These are phyloP conservation scores for Paecilomyces dactylethromorphus DNA, from an alignment of 2,329 filamentous ascomycete genomes.

Conservation along the genomic window DNA sequence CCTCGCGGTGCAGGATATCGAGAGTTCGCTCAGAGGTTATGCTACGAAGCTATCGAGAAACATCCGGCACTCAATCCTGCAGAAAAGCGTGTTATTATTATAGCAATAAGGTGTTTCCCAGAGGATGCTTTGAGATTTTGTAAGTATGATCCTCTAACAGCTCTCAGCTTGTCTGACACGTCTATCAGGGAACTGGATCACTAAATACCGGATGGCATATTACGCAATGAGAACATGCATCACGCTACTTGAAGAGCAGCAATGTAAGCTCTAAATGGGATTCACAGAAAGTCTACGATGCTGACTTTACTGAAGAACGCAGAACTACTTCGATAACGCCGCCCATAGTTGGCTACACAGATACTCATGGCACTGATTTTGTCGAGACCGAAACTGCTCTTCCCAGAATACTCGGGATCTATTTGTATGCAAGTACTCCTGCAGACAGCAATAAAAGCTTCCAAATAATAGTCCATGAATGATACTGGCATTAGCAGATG, in stretches of 20 bases:
- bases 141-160: slow-evolving; percentile 9
- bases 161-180: neutral
- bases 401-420: no score
- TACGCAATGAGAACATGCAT: slow-evolving; percentile 16
- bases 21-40: slow-evolving; percentile 11
- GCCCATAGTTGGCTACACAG: no score
- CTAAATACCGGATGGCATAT: slow-evolving; percentile 13
- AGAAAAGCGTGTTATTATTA: slow-evolving; percentile 14
- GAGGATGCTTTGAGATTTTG: slow-evolving; percentile 18
- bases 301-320: no score
- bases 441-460: no score
- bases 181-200: slow-evolving; percentile 15
- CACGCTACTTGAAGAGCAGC: slow-evolving; percentile 6
- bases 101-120: slow-evolving; percentile 8
- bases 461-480: no score
- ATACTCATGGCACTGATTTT: no score
- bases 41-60: slow-evolving; percentile 16
- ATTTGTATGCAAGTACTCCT: no score
- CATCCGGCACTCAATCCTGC: slow-evolving; percentile 11
- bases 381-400: no score
- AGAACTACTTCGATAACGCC: no score
- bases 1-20: slow-evolving; percentile 10
- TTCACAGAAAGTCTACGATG: no score
- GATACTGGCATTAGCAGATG: no score
- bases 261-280: slow-evolving; percentile 3